Evolutionary conservation across 805 yeast species (phyloP), one percentile per base, ranked within the genome.

Genomic region (Hanseniaspora singularis): DNA sequence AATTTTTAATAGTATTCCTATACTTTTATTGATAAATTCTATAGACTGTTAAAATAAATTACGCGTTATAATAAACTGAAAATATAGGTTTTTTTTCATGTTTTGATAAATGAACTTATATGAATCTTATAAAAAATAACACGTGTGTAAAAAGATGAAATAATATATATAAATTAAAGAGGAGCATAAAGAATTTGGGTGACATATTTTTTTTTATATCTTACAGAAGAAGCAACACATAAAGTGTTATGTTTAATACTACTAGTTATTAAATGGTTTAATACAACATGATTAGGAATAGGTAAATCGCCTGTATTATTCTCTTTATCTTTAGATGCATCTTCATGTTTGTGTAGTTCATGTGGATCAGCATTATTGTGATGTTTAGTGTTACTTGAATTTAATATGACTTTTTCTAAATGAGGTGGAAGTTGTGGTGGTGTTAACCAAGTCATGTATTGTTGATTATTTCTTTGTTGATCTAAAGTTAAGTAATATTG

Each of bases 381-480:
- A 42, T 56, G 56, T 26, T 51, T 52, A 12, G 47, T 52, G 2
- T 68, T 61, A 67, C 72, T 81, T 54, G 79, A 77, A 66, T 89
- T 89, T 57, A 89, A 71, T 47, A 92, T 87, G 48, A 92, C 97
- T 57, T 82, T 81, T 60, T 92, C 98, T 51, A 92, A 70, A 62
- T 89, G 98, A 9, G 98, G 98, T 8, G 98, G 98, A 41, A 92
- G 70, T 59, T 83, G 94, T 19, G 98, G 98, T 18, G 98, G 97
- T 26, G 94, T 86, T 45, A 88, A 51, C 73, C 73, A 69, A 2
- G 71, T 61, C 72, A 69, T 79, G 68, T 65, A 76, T 67, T 66
- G 74, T 64, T 62, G 78, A 63, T 68, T 72, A 38, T 68, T 68
- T 58, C 78, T 79, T 37, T 80, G 75, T 55, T 74, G 79, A 57